phyloP scores from a whole-genome alignment of 2,329 filamentous ascomycete species.

The Stagonosporopsis cucurbitacearum region DNA sequence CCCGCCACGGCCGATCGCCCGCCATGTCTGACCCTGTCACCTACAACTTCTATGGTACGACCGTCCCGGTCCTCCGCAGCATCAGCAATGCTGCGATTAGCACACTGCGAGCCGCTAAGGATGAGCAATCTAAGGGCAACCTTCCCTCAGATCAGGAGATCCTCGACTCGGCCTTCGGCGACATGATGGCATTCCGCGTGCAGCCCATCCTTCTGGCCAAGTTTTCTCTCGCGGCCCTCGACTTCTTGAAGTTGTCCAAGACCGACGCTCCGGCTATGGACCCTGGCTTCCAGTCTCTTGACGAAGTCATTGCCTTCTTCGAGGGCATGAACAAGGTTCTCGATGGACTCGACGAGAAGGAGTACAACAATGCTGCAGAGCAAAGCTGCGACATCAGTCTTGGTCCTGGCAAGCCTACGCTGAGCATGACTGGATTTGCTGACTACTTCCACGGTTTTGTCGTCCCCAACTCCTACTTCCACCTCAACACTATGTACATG shows the following conservation, averaged over 20 bases:
- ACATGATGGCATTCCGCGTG: slow-evolving; percentile 31
- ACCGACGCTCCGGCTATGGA: slow-evolving; percentile 11
- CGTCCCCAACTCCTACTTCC: slow-evolving; percentile 33
- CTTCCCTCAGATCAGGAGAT: slow-evolving; percentile 26
- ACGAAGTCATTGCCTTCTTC: slow-evolving; percentile 31
- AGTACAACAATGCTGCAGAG: slow-evolving; percentile 25
- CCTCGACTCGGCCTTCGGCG: slow-evolving; percentile 24
- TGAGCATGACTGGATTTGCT: slow-evolving; percentile 23
- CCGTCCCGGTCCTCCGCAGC: slow-evolving; percentile 22
- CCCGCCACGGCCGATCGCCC: slow-evolving; percentile 12
- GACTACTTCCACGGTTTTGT: slow-evolving; percentile 25
- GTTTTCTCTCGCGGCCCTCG: slow-evolving; percentile 19
- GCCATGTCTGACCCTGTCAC: slow-evolving; percentile 25
- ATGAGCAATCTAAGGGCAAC: slow-evolving; percentile 20
- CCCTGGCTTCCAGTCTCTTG: slow-evolving; percentile 22
- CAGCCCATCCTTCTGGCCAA: slow-evolving; percentile 29
- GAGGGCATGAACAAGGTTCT: slow-evolving; percentile 18
- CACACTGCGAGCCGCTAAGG: slow-evolving; percentile 26
- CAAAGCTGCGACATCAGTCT: slow-evolving; percentile 24
- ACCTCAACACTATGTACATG: slow-evolving; percentile 36
- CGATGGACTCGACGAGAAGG: slow-evolving; percentile 26
- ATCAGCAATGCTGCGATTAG: slow-evolving; percentile 20
- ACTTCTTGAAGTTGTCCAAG: slow-evolving; percentile 16
- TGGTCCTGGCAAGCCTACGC: slow-evolving; percentile 5
- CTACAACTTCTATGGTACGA: slow-evolving; percentile 28